These are phyloP conservation scores for Lathyrus aphaca DNA, from an alignment of 306 rosid genomes.

Conservation along the genomic window DNA sequence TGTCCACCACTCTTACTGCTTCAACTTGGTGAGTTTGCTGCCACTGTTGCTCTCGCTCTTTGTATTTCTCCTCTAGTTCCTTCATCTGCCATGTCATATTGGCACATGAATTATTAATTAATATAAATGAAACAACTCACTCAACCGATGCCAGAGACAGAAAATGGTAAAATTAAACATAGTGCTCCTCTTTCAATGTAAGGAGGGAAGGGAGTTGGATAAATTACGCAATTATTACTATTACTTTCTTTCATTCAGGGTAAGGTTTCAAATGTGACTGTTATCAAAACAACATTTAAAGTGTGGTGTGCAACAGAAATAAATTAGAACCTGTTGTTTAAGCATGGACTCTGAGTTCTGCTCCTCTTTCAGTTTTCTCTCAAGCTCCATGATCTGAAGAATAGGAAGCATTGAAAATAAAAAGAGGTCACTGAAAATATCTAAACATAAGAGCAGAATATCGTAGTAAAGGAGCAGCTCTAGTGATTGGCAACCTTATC, in stretches of 20 bases:
- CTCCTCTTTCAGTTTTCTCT: constrained; percentile 72
- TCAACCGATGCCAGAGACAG: neutral
- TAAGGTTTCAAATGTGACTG: neutral
- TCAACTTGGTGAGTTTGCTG: constrained; percentile 51
- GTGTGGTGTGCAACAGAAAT: neutral
- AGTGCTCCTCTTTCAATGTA: neutral
- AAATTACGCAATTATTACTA: constrained; percentile 8
- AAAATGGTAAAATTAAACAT: neutral
- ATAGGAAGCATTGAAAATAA: constrained; percentile 27
- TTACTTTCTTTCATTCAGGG: neutral
- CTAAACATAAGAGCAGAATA: constrained; percentile 4
- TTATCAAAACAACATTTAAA: constrained; percentile 9
- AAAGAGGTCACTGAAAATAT: constrained; percentile 17
- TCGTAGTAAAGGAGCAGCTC: neutral
- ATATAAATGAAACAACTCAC: constrained; percentile 1
- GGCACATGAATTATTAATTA: constrained; percentile 3
- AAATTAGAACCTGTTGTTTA: constrained; percentile 60
- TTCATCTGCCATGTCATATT: constrained; percentile 57
- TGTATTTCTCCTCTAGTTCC: constrained; percentile 70
- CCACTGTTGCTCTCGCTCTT: constrained; percentile 57
- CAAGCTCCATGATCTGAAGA: constrained; percentile 68
- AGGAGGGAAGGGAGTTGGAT: neutral
- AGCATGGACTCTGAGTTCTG: constrained; percentile 54
- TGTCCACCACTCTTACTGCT: constrained; percentile 44
- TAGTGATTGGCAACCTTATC: constrained; percentile 61